Base-by-base conservation (phyloP, 352 stramenopile species). In the Pythium aristosporum region DNA sequence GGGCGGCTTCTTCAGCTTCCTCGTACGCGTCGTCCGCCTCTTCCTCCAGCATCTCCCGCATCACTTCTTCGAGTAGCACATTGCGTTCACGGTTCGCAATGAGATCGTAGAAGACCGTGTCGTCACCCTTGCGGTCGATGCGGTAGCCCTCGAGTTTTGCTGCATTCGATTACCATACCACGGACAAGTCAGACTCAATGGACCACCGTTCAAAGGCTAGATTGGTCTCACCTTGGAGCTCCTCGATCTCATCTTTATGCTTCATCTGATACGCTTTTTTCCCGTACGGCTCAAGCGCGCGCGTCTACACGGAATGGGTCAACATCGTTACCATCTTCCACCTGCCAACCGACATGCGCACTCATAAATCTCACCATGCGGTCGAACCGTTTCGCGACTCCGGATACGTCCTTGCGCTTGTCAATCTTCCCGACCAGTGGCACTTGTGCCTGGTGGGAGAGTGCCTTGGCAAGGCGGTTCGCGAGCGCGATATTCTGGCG, bases 1-100 rank as follows among this genome's bases (percentile, higher is more conserved):
- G 64, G 10, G 67, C 58, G n/a, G 75, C 83, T 5, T 68, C 67
- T 56, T 86, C 75, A 36, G 75, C 82, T 44, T 80, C 69, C 16
- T 91, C 73, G 60, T 77, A 89, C 2, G 73, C 65, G 8, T 89
- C 82, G 43, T 77, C 70, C 11, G 80, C 71, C n/a, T 87, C 54
- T 4, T 91, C 76, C 23, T 76, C 83, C 18, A 89, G 51, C 18
- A 85, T 64, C 32, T 92, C 81, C 11, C 77, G 64, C 21, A 89
- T 49, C 1, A 89, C 78, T 67, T 92, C 77, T 11, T 87, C 74
- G 10, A 90, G 25, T 5, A 94, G 63, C 2, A 79, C 28, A 50
- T 61, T 67, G 32, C 44, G 16, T 43, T 68, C 54, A 0, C 65
- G 65, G 15, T 32, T 50, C 7, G 65, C 60, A 15, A 54, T 44